Base-by-base conservation (phyloP, 495 filamentous ascomycete genomes). In the Penicillium antarcticum region DNA sequence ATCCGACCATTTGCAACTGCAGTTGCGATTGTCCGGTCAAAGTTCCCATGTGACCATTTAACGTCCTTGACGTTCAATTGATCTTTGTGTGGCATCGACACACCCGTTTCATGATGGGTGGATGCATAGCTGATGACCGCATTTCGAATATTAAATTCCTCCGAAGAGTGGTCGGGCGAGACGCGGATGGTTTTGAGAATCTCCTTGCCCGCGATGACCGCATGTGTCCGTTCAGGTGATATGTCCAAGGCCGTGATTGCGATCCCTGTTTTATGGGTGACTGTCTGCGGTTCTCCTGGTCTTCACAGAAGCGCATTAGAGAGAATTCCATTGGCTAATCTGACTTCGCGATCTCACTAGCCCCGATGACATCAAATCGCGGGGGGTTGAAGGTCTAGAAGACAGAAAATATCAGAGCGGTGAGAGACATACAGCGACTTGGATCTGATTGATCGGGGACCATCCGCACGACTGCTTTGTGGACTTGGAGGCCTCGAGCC, bases 1-100 rank as follows among this genome's bases (percentile, higher is more conserved):
- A 96, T 88, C 65, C 88, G 89, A 50, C 91, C 91, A 70, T 87
- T 91, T 44, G 86, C 85, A 48, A 87, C 89, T 21, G 91, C 91
- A 1, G 91, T 94, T 45, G 89, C 88, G 51, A 95, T 86, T 56
- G 81, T 85, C 35, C 79, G 79, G 58, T 79, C 78, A 52, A 77
- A 82, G 18, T 67, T 69, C 36, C 82, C 77, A 75, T 87, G 84
- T 29, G 88, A 88, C 87, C 92, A 92, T 62, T 89, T 89, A 36
- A 94, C 88, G 63, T 94, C 88, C 36, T 83, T 83, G 55, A 92
- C 87, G 11, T 86, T 87, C 52, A 92, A 76, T 66, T 89, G 86
- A 55, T 95, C 88, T 48, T 79, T 79, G 51, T 83, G 76, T 39
- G 74, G 71, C 40, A 80, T 72, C 34, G 81, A 76, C 31, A 78